Evolutionary conservation across 371 early-diverging fungal species (phyloP).

Genomic region (Apophysomyces elegans): DNA sequence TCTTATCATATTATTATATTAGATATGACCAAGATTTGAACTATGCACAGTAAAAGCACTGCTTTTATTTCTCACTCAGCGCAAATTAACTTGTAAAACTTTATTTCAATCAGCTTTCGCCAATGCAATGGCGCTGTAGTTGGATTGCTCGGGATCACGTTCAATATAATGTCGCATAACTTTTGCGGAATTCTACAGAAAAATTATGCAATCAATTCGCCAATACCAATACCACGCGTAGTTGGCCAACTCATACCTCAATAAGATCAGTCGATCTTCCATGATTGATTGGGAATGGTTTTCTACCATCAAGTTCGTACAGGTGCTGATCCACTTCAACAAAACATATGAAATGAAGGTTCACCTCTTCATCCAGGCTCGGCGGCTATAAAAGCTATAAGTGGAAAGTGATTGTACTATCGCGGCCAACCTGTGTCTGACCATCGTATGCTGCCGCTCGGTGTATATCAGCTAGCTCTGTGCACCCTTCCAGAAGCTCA

Average conservation of each 20-base stretch:
- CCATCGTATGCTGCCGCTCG: slow-evolving; percentile 66
- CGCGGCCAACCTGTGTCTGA: slow-evolving; percentile 66
- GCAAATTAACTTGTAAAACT: too few relatives aligned
- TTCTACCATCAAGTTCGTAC: slow-evolving; percentile 90
- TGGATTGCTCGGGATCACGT: slow-evolving; percentile 68
- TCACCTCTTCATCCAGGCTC: slow-evolving; percentile 66
- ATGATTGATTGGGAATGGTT: slow-evolving; percentile 83
- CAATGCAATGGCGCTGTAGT: slow-evolving; percentile 76
- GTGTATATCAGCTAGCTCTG: slow-evolving; percentile 65
- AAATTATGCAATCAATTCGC: neutral
- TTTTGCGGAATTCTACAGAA: slow-evolving; percentile 61
- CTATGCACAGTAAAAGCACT: too few relatives aligned
- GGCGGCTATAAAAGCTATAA: slow-evolving; percentile 56
- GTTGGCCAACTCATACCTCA: slow-evolving; percentile 35
- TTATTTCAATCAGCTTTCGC: slow-evolving; percentile 12
- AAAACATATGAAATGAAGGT: slow-evolving; percentile 88
- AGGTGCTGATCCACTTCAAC: slow-evolving; percentile 72
- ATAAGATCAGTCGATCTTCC: slow-evolving; percentile 70
- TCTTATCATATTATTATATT: too few relatives aligned
- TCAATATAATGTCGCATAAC: slow-evolving; percentile 74
- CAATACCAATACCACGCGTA: neutral
- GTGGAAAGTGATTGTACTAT: neutral
- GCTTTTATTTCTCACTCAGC: too few relatives aligned
- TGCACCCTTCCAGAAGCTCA: slow-evolving; percentile 63
- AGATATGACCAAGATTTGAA: too few relatives aligned